These are phyloP conservation scores for Termitomyces sp. DNA, from an alignment of 768 basidiomycete genomes.

Conservation along the genomic window DNA sequence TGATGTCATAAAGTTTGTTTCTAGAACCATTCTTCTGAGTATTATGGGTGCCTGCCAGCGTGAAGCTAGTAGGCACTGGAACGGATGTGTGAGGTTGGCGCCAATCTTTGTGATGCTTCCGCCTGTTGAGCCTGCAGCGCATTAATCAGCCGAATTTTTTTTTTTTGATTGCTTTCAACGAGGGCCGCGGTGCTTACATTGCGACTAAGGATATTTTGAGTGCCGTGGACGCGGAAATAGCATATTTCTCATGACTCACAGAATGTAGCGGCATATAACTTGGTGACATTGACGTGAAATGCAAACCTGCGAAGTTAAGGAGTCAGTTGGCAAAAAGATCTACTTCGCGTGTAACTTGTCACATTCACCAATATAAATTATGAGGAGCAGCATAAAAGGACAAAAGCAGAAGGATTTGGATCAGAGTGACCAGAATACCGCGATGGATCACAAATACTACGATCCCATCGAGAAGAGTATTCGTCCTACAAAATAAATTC, in stretches of 20 bases:
- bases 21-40: neutral
- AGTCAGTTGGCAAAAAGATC: neutral
- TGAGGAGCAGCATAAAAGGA: conserved; percentile 33
- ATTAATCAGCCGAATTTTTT: neutral
- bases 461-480: conserved; percentile 28
- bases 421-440: conserved; percentile 36
- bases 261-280: conserved; percentile 43
- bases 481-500: conserved; percentile 24
- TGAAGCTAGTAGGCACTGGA: neutral
- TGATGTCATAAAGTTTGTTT: conserved; percentile 7
- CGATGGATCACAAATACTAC: conserved; percentile 35
- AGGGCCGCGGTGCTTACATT: conserved; percentile 18
- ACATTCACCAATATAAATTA: conserved; percentile 30
- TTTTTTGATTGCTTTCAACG: neutral
- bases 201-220: conserved; percentile 23
- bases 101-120: conserved; percentile 12
- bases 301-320: conserved; percentile 27
- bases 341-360: too few species aligned
- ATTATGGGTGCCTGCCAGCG: neutral
- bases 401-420: conserved; percentile 34
- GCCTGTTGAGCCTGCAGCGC: conserved; percentile 17
- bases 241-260: conserved; percentile 24
- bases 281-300: conserved; percentile 42
- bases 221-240: conserved; percentile 12
- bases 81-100: neutral